These are phyloP conservation scores for Pisolithus microcarpus DNA, from an alignment of 768 basidiomycete genomes.

Conservation along the genomic window DNA sequence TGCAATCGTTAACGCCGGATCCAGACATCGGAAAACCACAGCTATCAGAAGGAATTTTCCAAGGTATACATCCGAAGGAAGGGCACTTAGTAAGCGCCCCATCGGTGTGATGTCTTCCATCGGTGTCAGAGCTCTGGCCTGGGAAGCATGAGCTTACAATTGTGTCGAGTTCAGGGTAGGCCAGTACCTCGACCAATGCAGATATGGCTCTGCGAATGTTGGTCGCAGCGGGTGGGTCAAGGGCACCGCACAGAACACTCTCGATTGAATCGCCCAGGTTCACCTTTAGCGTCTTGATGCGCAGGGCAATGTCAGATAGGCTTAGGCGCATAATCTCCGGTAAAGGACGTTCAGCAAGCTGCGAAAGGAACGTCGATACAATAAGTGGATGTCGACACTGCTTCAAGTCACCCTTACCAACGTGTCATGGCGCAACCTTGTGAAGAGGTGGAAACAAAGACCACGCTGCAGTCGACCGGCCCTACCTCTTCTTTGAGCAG, in stretches of 20 bases:
- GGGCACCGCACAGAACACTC: constrained; percentile 76
- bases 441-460: constrained; percentile 94
- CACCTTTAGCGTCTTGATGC: constrained; percentile 91
- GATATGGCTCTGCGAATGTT: constrained; percentile 90
- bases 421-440: constrained; percentile 76
- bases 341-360: constrained; percentile 86
- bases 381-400: neutral
- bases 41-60: constrained; percentile 89
- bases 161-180: neutral
- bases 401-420: constrained; percentile 37
- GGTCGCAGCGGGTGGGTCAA: constrained; percentile 80
- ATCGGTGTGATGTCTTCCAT: constrained; percentile 91
- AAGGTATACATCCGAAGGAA: constrained; percentile 93
- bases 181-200: constrained; percentile 75
- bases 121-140: constrained; percentile 82
- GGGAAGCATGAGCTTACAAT: constrained; percentile 1
- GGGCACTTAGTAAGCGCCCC: constrained; percentile 81
- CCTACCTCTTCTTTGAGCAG: constrained; percentile 80
- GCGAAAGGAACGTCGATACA: neutral
- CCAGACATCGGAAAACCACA: constrained; percentile 80
- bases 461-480: constrained; percentile 89
- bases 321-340: constrained; percentile 96
- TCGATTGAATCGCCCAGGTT: constrained; percentile 82
- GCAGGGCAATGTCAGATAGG: constrained; percentile 82
- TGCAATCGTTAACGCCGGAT: constrained; percentile 94